These are phyloP conservation scores for Melaleuca quinquenervia DNA, from an alignment of 345 rosid species.

Conservation along the genomic window DNA sequence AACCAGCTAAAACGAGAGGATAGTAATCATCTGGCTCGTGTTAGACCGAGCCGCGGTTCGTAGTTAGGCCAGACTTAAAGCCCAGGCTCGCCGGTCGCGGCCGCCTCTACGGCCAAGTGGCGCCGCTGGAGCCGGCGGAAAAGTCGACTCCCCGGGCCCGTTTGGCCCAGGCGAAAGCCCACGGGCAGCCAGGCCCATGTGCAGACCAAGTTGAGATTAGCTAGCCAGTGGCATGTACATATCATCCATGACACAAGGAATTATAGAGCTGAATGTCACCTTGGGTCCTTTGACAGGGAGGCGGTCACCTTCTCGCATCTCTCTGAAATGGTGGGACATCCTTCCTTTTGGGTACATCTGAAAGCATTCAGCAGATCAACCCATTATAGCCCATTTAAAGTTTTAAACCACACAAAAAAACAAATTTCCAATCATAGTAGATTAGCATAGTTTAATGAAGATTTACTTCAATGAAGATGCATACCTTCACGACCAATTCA, in stretches of 20 bases:
- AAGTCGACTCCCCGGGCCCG: not conserved
- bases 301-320: slow-evolving; percentile 25
- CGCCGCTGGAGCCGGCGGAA: not conserved
- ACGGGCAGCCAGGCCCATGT: not conserved
- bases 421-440: not conserved
- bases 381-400: too few relatives aligned
- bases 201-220: not conserved
- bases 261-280: slow-evolving; percentile 6
- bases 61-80: not conserved
- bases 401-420: too few relatives aligned
- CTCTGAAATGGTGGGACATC: slow-evolving; percentile 49
- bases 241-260: not conserved
- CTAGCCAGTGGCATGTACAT: not conserved
- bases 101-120: not conserved
- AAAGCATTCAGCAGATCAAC: not conserved
- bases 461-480: too few relatives aligned
- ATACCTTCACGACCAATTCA: slow-evolving; percentile 38
- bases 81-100: not conserved
- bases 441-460: not conserved
- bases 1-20: not conserved
- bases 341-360: slow-evolving; percentile 46
- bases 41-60: not conserved
- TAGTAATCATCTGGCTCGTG: not conserved
- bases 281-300: slow-evolving; percentile 41
- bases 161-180: not conserved